Conservation (phyloP, 495 filamentous ascomycete species). For the Aspergillus nanangensis region DNA sequence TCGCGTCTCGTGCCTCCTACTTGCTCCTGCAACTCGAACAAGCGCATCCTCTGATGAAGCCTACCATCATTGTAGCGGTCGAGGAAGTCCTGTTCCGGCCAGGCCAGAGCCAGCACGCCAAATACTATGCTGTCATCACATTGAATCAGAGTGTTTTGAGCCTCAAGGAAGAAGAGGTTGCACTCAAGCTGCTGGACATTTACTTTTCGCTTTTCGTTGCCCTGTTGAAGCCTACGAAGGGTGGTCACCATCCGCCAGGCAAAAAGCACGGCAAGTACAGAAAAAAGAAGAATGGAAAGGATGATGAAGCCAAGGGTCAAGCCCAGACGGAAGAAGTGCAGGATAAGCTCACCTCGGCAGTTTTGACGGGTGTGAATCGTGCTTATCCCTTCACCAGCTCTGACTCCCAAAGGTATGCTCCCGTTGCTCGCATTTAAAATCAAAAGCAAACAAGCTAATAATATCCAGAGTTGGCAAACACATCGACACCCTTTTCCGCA, state of each 20-base stretch:
- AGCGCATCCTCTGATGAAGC: constrained; percentile 89
- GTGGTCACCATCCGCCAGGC: constrained; percentile 17
- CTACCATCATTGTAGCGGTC: constrained; percentile 73
- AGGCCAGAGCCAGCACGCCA: constrained; percentile 79
- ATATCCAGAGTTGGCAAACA: constrained; percentile 68
- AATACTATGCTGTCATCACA: constrained; percentile 94
- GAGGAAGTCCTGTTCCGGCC: constrained; percentile 88
- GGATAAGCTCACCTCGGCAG: constrained; percentile 85
- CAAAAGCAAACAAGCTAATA: constrained; percentile 12
- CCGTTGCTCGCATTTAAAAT: not conserved
- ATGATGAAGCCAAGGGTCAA: constrained; percentile 48
- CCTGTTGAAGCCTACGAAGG: constrained; percentile 59
- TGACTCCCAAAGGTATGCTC: constrained; percentile 64
- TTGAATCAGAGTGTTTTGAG: constrained; percentile 93
- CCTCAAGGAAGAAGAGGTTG: constrained; percentile 74
- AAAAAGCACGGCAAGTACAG: constrained; percentile 23
- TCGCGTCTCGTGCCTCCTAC: constrained; percentile 87
- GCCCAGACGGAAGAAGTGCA: constrained; percentile 61
- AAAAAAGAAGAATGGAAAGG: constrained; percentile 29
- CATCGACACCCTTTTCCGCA: constrained; percentile 86
- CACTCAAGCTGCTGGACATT: constrained; percentile 74
- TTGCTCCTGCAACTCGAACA: constrained; percentile 84
- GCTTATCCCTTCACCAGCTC: constrained; percentile 87
- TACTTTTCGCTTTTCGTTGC: constrained; percentile 85
- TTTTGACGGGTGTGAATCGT: constrained; percentile 91